Percentiles rank a stretch among this genome's conserved stretches.
Evolutionary conservation across 192 early-diverging fungal species (phyloP).

Genomic region (Piromyces finnis): DNA sequence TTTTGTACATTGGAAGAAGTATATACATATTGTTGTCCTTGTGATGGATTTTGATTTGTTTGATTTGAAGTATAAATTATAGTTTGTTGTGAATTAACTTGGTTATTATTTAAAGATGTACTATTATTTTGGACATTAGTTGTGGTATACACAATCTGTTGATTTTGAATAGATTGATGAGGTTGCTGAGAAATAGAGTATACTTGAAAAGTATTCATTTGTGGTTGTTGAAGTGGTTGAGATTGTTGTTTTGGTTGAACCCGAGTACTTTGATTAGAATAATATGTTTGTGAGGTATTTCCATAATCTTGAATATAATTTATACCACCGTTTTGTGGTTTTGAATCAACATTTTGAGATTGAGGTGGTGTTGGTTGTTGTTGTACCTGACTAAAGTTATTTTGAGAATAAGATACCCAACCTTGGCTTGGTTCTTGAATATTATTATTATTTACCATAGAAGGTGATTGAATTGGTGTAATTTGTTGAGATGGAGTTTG

Average conservation of each 20-base stretch:
- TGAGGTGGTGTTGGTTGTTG: neutral
- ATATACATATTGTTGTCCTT: neutral
- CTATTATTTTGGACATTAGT: neutral
- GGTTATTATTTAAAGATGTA: no score
- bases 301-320: no score
- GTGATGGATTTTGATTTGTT: no score
- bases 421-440: neutral
- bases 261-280: neutral
- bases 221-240: neutral
- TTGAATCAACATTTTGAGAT: neutral
- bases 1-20: neutral
- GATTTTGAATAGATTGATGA: neutral
- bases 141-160: neutral
- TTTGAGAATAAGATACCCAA: neutral
- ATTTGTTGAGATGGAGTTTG: no score
- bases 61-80: no score
- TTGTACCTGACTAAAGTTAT: neutral
- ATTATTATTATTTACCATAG: neutral
- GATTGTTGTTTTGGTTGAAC: neutral
- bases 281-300: neutral
- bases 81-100: no score
- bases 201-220: no score
- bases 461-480: no score
- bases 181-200: no score
- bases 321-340: no score